These are phyloP conservation scores for Chrysopogon serrulatus DNA, from an alignment of 176 grass and related monocot species.

Conservation along the genomic window DNA sequence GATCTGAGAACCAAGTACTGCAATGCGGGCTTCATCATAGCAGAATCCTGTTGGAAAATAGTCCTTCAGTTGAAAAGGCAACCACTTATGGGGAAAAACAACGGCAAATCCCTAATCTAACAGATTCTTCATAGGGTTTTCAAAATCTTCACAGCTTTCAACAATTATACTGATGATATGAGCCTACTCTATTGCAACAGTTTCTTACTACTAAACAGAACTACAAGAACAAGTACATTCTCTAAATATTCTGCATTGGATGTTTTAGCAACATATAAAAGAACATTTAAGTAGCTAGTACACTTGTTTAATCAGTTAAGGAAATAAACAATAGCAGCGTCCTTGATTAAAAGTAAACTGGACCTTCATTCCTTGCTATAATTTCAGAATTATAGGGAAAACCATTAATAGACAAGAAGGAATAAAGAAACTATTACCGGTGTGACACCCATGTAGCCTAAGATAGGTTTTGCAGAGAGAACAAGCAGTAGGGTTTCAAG, in stretches of 20 bases:
- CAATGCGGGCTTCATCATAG: conserved; percentile 70
- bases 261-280: background rate
- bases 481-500: conserved; percentile 49
- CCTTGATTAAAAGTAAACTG: background rate
- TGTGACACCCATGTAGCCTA: conserved; percentile 58
- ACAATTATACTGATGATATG: background rate
- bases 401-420: background rate
- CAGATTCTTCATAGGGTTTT: background rate
- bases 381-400: background rate
- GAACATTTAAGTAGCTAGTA: background rate
- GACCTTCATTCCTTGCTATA: background rate
- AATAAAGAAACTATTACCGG: conserved; percentile 34
- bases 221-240: background rate
- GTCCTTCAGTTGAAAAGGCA: background rate
- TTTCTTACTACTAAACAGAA: background rate
- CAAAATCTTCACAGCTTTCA: background rate
- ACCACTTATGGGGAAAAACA: background rate
- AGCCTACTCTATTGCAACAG: background rate
- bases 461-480: conserved; percentile 50
- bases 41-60: conserved; percentile 50
- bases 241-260: background rate
- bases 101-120: background rate
- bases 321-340: background rate
- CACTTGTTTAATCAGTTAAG: background rate
- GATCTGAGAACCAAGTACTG: conserved; percentile 83